Evolutionary conservation across 2,329 filamentous ascomycete genomes (phyloP).

Genomic region (Elsinoe arachidis): DNA sequence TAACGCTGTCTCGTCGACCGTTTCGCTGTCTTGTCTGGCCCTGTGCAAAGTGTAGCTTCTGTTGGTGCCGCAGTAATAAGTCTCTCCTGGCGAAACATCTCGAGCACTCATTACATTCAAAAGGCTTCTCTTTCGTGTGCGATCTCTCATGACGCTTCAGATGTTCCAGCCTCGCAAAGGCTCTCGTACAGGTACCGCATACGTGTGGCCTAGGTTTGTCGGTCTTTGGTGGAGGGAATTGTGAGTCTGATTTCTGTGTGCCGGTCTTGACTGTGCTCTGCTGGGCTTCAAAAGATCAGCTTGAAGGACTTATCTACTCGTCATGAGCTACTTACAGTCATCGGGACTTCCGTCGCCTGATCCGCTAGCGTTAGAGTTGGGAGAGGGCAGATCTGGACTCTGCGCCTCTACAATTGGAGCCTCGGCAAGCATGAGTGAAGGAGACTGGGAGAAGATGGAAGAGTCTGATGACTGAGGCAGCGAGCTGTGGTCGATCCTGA

Average conservation of each 20-base stretch:
- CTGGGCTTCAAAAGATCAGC: not conserved
- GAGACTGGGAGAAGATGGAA: not conserved
- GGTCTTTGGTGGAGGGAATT: conserved; percentile 78
- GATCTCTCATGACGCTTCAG: conserved; percentile 94
- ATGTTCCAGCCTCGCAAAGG: conserved; percentile 91
- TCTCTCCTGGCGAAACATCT: conserved; percentile 93
- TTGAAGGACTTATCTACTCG: not conserved
- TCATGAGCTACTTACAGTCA: not conserved
- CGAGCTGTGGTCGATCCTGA: not conserved
- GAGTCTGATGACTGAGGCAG: not conserved
- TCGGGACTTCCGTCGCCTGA: conserved; percentile 6
- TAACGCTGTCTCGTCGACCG: conserved; percentile 72
- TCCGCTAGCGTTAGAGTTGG: conserved; percentile 5
- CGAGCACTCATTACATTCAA: conserved; percentile 90
- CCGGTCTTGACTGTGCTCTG: conserved; percentile 2
- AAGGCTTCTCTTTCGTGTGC: conserved; percentile 98
- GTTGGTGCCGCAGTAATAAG: conserved; percentile 85
- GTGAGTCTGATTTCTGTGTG: conserved; percentile 14
- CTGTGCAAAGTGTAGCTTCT: conserved; percentile 92
- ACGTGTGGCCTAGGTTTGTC: conserved; percentile 95
- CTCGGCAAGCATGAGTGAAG: conserved; percentile 9
- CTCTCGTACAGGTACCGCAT: conserved; percentile 81
- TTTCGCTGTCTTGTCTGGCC: conserved; percentile 80
- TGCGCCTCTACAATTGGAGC: conserved; percentile 7
- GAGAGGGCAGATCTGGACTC: conserved; percentile 13